A percentile compares a stretch with the other conserved stretches of the same genome.
Conservation (phyloP, 2,329 filamentous ascomycete species). For the Hypomyces rosellus region DNA sequence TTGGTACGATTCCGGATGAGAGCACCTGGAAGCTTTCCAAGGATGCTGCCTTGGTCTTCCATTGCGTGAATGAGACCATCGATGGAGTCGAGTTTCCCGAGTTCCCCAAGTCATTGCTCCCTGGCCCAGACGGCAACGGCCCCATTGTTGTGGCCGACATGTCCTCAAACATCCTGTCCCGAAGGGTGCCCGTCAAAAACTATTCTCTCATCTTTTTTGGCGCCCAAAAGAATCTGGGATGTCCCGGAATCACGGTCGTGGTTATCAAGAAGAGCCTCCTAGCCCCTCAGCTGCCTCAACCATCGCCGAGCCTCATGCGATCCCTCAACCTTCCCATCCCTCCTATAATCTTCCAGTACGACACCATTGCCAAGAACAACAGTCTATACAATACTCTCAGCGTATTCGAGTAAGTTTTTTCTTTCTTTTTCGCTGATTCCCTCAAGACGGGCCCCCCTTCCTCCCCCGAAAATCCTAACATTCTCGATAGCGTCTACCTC, state of each 20-base stretch:
- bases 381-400: conserved; percentile 94
- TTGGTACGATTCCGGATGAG: conserved; percentile 74
- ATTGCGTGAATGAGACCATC: conserved; percentile 94
- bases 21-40: conserved; percentile 68
- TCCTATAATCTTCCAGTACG: conserved; percentile 75
- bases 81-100: conserved; percentile 84
- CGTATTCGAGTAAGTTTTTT: conserved; percentile 74
- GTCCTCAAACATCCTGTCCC: conserved; percentile 86
- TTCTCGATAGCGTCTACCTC: conserved; percentile 63
- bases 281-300: conserved; percentile 58
- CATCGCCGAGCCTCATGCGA: conserved; percentile 57
- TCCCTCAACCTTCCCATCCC: conserved; percentile 69
- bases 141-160: conserved; percentile 86
- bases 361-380: conserved; percentile 80
- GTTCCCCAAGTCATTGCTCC: conserved; percentile 60
- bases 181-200: conserved; percentile 69
- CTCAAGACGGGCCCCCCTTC: background rate
- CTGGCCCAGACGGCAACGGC: conserved; percentile 52
- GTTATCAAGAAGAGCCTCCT: conserved; percentile 79
- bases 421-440: no score
- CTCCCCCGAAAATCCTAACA: conserved; percentile 14
- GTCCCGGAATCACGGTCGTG: conserved; percentile 77
- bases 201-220: conserved; percentile 86
- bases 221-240: conserved; percentile 90
- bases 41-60: conserved; percentile 71